Evolutionary conservation across 345 rosid species (phyloP).

Genomic region (Salix udensis): DNA sequence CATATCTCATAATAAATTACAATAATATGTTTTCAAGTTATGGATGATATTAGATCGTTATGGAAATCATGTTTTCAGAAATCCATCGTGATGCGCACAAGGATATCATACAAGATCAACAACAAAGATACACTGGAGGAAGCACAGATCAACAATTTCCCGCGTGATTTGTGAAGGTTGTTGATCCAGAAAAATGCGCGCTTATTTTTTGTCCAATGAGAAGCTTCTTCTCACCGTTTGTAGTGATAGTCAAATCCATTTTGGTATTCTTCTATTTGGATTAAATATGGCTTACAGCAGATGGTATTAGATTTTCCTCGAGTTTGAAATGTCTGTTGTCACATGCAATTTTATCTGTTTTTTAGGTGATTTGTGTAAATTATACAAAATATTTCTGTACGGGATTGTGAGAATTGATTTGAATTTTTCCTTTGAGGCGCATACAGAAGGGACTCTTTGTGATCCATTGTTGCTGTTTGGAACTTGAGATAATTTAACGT

Average conservation of each 20-base stretch:
- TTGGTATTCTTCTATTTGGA: slow-evolving; percentile 24
- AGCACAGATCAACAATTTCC: slow-evolving; percentile 90
- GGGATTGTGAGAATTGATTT: slow-evolving; percentile 40
- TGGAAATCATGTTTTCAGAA: slow-evolving; percentile 51
- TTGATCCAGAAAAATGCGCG: slow-evolving; percentile 5
- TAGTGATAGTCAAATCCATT: slow-evolving; percentile 27
- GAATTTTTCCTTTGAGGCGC: slow-evolving; percentile 22
- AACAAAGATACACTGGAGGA: slow-evolving; percentile 78
- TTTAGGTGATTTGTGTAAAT: slow-evolving; percentile 51
- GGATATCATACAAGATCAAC: slow-evolving; percentile 82
- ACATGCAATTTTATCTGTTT: slow-evolving; percentile 7
- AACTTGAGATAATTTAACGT: neutral
- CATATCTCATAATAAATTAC: neutral
- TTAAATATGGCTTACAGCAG: slow-evolving; percentile 21
- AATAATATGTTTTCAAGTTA: neutral
- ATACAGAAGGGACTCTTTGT: slow-evolving; percentile 11
- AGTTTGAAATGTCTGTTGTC: slow-evolving; percentile 24
- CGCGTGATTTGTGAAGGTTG: slow-evolving; percentile 61
- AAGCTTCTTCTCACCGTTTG: slow-evolving; percentile 27
- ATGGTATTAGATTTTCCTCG: slow-evolving; percentile 5
- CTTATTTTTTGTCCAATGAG: slow-evolving; percentile 14
- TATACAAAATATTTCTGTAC: slow-evolving; percentile 32
- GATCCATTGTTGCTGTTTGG: neutral
- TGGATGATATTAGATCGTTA: slow-evolving; percentile 3
- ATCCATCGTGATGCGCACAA: slow-evolving; percentile 84